These are phyloP conservation scores for Dactylis glomerata DNA, from an alignment of 176 grass and related monocot species.

Conservation along the genomic window DNA sequence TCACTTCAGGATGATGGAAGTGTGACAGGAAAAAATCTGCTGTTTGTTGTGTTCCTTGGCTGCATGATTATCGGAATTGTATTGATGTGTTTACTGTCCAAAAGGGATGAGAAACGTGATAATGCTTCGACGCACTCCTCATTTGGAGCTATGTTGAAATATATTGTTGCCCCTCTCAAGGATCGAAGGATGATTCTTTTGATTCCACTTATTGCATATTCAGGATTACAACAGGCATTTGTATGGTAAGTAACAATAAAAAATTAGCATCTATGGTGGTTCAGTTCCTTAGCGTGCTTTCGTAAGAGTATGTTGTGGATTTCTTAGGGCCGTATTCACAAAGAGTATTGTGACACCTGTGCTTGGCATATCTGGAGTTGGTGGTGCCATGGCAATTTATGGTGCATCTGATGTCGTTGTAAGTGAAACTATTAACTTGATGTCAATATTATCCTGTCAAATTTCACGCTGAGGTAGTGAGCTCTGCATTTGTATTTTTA, in stretches of 20 bases:
- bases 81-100: slow-evolving; percentile 87
- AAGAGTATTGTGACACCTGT: slow-evolving; percentile 90
- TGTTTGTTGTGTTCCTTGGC: slow-evolving; percentile 86
- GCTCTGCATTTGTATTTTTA: background rate
- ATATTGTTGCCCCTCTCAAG: slow-evolving; percentile 65
- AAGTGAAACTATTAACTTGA: slow-evolving; percentile 29
- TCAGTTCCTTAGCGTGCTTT: slow-evolving; percentile 23
- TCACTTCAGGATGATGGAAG: slow-evolving; percentile 60
- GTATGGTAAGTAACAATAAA: slow-evolving; percentile 61
- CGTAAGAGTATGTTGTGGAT: background rate
- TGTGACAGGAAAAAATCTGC: slow-evolving; percentile 70
- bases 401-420: slow-evolving; percentile 81
- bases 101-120: slow-evolving; percentile 63
- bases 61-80: slow-evolving; percentile 88
- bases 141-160: slow-evolving; percentile 60
- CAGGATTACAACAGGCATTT: slow-evolving; percentile 96
- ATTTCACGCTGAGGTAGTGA: background rate
- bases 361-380: slow-evolving; percentile 90
- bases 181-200: slow-evolving; percentile 82
- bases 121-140: slow-evolving; percentile 43
- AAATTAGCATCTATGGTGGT: background rate
- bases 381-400: slow-evolving; percentile 94
- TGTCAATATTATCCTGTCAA: background rate
- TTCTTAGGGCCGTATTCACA: slow-evolving; percentile 85
- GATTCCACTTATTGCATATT: slow-evolving; percentile 92